A percentile compares a stretch with the other conserved stretches of the same genome.
Evolutionary conservation across 2,329 filamentous ascomycete genomes (phyloP).

Genomic region (Fusarium xylarioides): DNA sequence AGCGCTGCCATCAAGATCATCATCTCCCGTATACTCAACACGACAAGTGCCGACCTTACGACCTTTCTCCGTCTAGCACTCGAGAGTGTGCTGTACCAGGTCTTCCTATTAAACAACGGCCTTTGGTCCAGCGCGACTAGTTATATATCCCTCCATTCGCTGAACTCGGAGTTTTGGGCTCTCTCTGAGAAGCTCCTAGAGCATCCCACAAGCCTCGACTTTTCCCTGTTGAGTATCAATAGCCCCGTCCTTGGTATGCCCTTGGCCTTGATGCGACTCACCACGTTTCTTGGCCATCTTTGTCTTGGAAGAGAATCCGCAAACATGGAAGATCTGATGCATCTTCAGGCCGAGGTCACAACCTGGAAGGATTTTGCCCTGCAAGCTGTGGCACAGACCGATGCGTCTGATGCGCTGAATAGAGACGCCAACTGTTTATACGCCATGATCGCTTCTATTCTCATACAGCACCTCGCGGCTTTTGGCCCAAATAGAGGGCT

Average conservation of each 20-base stretch:
- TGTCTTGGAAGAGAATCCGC: neutral
- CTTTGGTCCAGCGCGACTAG: neutral
- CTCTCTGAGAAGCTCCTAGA: neutral
- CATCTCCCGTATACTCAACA: neutral
- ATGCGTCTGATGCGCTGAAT: neutral
- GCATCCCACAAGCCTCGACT: fast-evolving
- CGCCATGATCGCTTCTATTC: neutral
- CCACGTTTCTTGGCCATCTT: neutral
- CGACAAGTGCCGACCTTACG: neutral
- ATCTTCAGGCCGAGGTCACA: neutral
- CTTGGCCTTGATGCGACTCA: neutral
- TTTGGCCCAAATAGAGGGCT: neutral
- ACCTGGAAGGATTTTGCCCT: neutral
- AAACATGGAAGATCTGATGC: fast-evolving
- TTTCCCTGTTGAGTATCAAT: neutral
- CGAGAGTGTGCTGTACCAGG: neutral
- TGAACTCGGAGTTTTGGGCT: neutral
- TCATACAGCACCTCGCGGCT: neutral
- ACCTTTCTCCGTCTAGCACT: neutral
- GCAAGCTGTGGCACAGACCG: fast-evolving
- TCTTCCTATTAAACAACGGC: neutral
- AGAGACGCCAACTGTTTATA: neutral
- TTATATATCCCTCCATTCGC: neutral
- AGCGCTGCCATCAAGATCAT: neutral
- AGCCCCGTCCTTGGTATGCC: neutral